phyloP scores from a whole-genome alignment of 805 yeast genomes.

The Debaryomyces maramus region DNA sequence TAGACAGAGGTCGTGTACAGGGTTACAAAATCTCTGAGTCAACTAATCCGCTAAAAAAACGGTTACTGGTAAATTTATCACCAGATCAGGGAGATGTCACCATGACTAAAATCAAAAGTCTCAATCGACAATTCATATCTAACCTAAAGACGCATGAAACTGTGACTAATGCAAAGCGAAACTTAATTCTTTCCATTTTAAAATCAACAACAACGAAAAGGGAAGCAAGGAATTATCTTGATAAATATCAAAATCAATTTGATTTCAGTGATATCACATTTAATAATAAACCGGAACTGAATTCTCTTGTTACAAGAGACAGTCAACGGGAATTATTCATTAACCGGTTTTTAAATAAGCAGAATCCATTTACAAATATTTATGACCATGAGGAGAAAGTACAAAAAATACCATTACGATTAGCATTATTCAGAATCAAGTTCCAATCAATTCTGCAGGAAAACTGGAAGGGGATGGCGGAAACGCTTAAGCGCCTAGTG shows the following conservation, averaged over 20 bases:
- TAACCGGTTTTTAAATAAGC: slow-evolving; percentile 30
- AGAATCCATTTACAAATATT: slow-evolving; percentile 34
- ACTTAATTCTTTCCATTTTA: slow-evolving; percentile 78
- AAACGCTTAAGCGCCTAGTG: slow-evolving; percentile 54
- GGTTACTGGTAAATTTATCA: too few relatives aligned
- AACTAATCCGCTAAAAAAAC: too few relatives aligned
- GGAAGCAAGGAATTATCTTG: slow-evolving; percentile 80
- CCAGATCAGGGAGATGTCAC: too few relatives aligned
- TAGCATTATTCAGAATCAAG: slow-evolving; percentile 58
- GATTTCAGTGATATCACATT: slow-evolving; percentile 22
- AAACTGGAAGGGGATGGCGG: slow-evolving; percentile 49
- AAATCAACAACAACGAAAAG: slow-evolving; percentile 91
- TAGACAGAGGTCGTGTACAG: not conserved
- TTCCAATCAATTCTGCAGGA: slow-evolving; percentile 31
- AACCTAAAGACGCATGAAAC: slow-evolving; percentile 32
- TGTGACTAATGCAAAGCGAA: slow-evolving; percentile 53
- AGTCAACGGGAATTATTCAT: slow-evolving; percentile 33
- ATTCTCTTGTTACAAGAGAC: slow-evolving; percentile 18
- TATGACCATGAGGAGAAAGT: slow-evolving; percentile 35
- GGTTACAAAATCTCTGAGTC: too few relatives aligned
- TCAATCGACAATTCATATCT: slow-evolving; percentile 35
- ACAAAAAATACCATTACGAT: slow-evolving; percentile 44
- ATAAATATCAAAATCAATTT: slow-evolving; percentile 59
- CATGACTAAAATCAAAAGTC: slow-evolving; percentile 15
- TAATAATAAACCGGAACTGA: slow-evolving; percentile 19